Base-by-base conservation (phyloP, 1,284 basidiomycete genomes). In the Malassezia nana region DNA sequence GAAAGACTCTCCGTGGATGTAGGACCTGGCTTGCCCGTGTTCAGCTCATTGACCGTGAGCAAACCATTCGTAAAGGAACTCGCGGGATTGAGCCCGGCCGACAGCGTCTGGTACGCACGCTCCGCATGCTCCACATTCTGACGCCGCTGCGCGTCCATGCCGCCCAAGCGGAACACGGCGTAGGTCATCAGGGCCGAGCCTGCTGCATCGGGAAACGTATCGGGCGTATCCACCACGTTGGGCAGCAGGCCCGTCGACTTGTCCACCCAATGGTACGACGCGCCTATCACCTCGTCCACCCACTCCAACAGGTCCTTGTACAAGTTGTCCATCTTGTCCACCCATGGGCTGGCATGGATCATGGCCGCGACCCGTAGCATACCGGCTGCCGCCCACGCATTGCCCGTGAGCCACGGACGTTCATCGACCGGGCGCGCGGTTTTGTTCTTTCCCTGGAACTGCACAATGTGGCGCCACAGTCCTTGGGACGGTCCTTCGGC, bases 361-460 rank as follows among this genome's bases (percentile, higher is more conserved):
- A 85, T 87, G 0, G 81, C 83, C 1, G 85, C 77, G 1, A 89
- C 86, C n/a, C 87, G 82, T 4, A 86, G 77, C 80, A 89, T 89
- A 0, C 87, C 88, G 4, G 84, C 85, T 0, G 85, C 83, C 0
- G 83, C 87, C 88, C 87, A 90, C 0, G 78, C 87, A 51, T 89
- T 88, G 0, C 88, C 86, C 9, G 86, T 86, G 0, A 1, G 84
- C 84, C 40, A 77, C 53, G 67, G 86, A 81, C 50, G 62, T 8
- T 43, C 50, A 41, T 79, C 78, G 9, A 55, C 44, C 59, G 63
- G 64, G 6, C 10, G 32, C 5, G 46, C 35, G n/a, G 51, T 54
- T 3, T 44, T 30, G 38, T 52, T 59, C 26, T 59, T 55, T 1
- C 58, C 59, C n/a, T 58, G 44, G 22, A 44, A 48, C 18, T 49